Evolutionary conservation across 345 rosid genomes (phyloP).

Genomic region (Ceriops zippeliana): DNA sequence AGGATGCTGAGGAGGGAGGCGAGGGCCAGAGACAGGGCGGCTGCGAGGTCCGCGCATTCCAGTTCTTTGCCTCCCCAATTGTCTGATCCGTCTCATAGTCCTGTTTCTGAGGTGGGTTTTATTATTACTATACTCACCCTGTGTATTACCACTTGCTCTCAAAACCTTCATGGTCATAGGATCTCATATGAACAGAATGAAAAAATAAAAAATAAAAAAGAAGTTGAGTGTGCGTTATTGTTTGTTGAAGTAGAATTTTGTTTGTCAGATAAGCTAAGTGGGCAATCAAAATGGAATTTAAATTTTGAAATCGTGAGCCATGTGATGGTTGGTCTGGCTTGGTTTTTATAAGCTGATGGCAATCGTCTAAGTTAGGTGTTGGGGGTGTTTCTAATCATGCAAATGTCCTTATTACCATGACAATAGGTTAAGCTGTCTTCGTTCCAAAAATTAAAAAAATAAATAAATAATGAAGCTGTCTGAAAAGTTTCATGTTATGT

Average conservation of each 20-base stretch:
- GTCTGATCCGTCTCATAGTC: slow-evolving; percentile 97
- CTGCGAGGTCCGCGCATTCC: slow-evolving; percentile 57
- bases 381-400: slow-evolving; percentile 9
- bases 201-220: not conserved
- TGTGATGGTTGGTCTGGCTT: not conserved
- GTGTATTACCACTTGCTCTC: not conserved
- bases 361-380: not conserved
- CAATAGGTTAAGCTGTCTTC: not conserved
- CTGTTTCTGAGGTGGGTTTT: slow-evolving; percentile 82
- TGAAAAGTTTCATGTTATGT: no score
- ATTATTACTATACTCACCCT: not conserved
- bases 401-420: not conserved
- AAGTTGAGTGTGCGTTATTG: not conserved
- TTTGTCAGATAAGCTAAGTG: not conserved
- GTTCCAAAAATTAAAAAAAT: not conserved
- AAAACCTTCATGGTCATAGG: not conserved
- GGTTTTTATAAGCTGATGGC: not conserved
- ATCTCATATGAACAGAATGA: not conserved
- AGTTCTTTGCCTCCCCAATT: slow-evolving; percentile 86
- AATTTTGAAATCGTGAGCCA: slow-evolving; percentile 3
- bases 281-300: not conserved
- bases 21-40: slow-evolving; percentile 44
- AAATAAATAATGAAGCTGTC: not conserved
- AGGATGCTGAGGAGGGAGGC: slow-evolving; percentile 46
- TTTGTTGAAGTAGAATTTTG: not conserved